These are phyloP conservation scores for Mycena galericulata DNA, from an alignment of 768 basidiomycete species.

Conservation along the genomic window DNA sequence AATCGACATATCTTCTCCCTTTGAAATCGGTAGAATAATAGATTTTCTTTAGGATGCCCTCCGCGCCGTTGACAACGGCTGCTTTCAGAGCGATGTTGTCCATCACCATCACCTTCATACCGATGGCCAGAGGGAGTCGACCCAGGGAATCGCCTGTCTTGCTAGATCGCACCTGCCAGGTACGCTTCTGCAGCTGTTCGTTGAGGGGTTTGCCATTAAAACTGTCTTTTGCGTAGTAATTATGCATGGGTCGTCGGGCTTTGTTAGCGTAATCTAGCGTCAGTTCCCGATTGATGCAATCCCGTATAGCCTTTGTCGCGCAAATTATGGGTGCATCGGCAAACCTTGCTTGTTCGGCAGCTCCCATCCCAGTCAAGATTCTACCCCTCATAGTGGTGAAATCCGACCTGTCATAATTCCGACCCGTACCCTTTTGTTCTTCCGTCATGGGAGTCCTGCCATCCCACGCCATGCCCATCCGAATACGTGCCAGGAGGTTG, in stretches of 20 bases:
- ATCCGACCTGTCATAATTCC: background rate
- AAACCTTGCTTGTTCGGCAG: background rate
- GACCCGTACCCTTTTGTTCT: background rate
- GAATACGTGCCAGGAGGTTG: background rate
- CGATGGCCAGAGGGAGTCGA: background rate
- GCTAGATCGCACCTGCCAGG: background rate
- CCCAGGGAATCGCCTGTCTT: background rate
- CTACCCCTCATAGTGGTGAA: background rate
- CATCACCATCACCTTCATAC: conserved; percentile 10
- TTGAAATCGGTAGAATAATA: background rate
- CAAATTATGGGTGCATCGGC: conserved; percentile 3
- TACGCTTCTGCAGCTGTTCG: background rate
- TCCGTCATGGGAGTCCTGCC: background rate
- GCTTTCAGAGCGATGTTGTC: background rate
- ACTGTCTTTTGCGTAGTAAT: background rate
- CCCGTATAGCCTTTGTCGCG: background rate
- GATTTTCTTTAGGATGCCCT: background rate
- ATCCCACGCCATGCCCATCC: background rate
- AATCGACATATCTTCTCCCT: background rate
- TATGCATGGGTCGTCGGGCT: background rate
- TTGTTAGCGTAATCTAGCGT: background rate
- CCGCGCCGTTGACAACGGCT: background rate
- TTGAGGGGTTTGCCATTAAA: background rate
- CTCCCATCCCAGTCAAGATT: background rate
- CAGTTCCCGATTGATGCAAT: background rate